phyloP scores from a whole-genome alignment of 352 stramenopile species.

The Globisporangium cylindrosporum region DNA sequence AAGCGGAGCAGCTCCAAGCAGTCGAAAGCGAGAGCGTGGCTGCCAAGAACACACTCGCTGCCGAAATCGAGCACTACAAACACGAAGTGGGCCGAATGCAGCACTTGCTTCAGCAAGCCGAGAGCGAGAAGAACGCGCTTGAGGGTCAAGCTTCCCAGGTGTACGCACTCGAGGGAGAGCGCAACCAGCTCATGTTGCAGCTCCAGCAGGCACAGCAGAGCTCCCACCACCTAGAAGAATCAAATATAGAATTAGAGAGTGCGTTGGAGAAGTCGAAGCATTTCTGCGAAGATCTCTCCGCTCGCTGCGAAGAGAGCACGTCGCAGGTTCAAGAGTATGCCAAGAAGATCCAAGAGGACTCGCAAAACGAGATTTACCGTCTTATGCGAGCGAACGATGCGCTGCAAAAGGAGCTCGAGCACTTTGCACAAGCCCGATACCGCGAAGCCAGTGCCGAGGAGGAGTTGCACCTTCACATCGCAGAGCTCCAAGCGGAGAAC shows the following conservation, averaged over 20 bases:
- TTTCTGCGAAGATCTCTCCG: slow-evolving; percentile 61
- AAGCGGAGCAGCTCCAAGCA: slow-evolving; percentile 24
- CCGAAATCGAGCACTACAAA: slow-evolving; percentile 28
- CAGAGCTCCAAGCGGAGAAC: slow-evolving; percentile 82
- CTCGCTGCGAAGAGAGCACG: slow-evolving; percentile 65
- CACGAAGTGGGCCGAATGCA: slow-evolving; percentile 31
- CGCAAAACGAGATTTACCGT: slow-evolving; percentile 56
- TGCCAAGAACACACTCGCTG: slow-evolving; percentile 20
- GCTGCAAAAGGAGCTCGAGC: slow-evolving; percentile 65
- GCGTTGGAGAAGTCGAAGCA: slow-evolving; percentile 57
- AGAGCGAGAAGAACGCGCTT: slow-evolving; percentile 44
- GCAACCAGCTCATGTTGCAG: slow-evolving; percentile 33
- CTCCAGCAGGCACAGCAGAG: slow-evolving; percentile 47
- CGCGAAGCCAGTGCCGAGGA: slow-evolving; percentile 68
- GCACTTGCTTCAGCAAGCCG: slow-evolving; percentile 31
- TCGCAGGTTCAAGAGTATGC: slow-evolving; percentile 53
- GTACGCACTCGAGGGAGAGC: slow-evolving; percentile 41
- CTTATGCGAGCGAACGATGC: slow-evolving; percentile 55
- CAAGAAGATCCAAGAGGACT: slow-evolving; percentile 62
- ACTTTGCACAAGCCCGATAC: slow-evolving; percentile 52
- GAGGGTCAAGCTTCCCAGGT: slow-evolving; percentile 35
- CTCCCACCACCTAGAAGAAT: slow-evolving; percentile 41
- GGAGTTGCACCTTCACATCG: slow-evolving; percentile 65
- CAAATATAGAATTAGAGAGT: slow-evolving; percentile 50
- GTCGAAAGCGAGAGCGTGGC: slow-evolving; percentile 12